phyloP scores from a whole-genome alignment of 1,139 yeast genomes.

The Sugiyamaella neomexicana region DNA sequence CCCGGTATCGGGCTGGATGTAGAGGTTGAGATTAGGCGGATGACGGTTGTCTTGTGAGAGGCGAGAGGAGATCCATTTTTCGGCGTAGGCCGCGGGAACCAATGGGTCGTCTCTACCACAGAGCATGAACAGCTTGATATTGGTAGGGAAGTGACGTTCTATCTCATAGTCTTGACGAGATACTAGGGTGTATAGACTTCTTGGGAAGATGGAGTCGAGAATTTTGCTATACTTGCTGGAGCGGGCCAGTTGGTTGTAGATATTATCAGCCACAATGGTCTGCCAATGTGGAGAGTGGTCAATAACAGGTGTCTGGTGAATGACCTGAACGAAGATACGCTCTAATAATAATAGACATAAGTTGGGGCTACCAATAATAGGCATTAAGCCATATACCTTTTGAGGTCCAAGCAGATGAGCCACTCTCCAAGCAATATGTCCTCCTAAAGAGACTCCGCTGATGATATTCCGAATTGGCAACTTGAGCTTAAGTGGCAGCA shows the following conservation, averaged over 20 bases:
- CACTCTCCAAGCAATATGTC: constrained; percentile 27
- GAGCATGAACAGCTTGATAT: constrained; percentile 17
- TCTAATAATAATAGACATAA: constrained; percentile 22
- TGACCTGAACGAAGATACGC: constrained; percentile 18
- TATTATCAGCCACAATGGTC: constrained; percentile 8
- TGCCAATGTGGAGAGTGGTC: constrained; percentile 9
- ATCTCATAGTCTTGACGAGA: constrained; percentile 16
- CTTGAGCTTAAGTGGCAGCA: constrained; percentile 33
- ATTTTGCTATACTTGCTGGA: constrained; percentile 1
- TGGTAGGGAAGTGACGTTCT: constrained; percentile 13
- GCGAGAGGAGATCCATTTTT: constrained; percentile 20
- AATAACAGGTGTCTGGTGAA: neutral
- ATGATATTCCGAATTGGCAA: constrained; percentile 20
- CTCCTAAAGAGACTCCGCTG: constrained; percentile 27
- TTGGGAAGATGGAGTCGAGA: constrained; percentile 17
- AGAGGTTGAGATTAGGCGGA: constrained; percentile 14
- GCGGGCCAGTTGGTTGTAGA: constrained; percentile 2
- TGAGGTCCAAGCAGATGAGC: constrained; percentile 20
- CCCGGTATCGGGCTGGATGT: constrained; percentile 24
- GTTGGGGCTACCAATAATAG: constrained; percentile 27
- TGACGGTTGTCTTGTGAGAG: constrained; percentile 1
- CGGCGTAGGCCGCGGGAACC: constrained; percentile 24
- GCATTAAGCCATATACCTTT: constrained; percentile 19
- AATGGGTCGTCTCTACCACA: constrained; percentile 26
- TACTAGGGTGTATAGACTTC: constrained; percentile 10